Base-by-base conservation (phyloP, 768 basidiomycete species). In the Tubosaeta sp. region DNA sequence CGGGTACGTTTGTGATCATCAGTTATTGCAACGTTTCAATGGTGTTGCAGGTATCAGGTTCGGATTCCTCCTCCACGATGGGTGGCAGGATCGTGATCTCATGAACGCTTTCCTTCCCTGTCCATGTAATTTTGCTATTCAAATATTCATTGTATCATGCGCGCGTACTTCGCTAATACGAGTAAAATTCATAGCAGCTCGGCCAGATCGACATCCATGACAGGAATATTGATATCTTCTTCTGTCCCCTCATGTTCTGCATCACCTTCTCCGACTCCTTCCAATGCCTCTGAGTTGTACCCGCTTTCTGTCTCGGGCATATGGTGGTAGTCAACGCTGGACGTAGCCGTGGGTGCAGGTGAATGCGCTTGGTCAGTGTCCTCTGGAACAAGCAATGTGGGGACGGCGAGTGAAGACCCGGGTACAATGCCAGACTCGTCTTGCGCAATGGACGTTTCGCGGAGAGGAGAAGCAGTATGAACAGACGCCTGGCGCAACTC, bases 221-320 rank as follows among this genome's bases (percentile, higher is more conserved):
- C 48, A 31, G 64, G 64, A 9, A 66, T 53, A 44, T 56, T 51
- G n/a, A 53, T 49, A 13, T 69, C 59, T 18, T 66, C 66, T 6
- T 64, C 64, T 8, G 51, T 46, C 31, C 51, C 59, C 8, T 68
- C 66, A 16, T 61, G 52, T 16, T 68, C 63, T 12, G 21, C 57
- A 18, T 68, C 63, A 12, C 56, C 59, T 10, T 66, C 67, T 24
- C 64, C 59, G 29, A 52, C 55, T 16, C 64, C 66, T 9, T 71
- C 72, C 40, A 68, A n/a, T 39, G 31, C 44, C 42, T 81, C 82
- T 1, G 82, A 79, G 46, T 78, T 80, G 51, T 83, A 82, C 24
- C 76, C 82, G 53, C 80, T 83, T 57, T 76, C 76, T 13, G 67
- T 70, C 31, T 76, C 77, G 25, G 70, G 75, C 21, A 53, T 22